Base-by-base conservation (phyloP, 73 alveolate genomes). In the Symbiodinium natans region DNA sequence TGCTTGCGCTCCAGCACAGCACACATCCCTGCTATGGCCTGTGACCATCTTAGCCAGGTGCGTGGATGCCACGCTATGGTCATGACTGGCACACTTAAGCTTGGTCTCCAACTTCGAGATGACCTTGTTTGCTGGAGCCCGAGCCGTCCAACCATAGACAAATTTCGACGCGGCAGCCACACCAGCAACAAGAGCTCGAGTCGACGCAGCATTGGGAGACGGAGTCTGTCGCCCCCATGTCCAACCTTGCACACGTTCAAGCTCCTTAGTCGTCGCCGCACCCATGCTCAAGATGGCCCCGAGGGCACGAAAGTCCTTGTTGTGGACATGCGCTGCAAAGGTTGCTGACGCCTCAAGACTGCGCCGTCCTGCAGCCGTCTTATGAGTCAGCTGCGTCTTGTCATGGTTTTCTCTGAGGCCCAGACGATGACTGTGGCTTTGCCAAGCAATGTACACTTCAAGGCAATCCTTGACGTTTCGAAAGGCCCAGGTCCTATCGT, bases 401-500 rank as follows among this genome's bases (percentile, higher is more conserved):
- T 7, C 74, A 2, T 41, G 17, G 34, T 83, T 83, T 42, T 83
- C 92, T 7, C 42, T 40, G 2, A 83, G n/a, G 27, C 92, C 92
- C 33, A 83, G 33, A 0, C 31, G 41, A 27, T 2, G 2, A 3
- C 75, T 41, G 25, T 83, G 92, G 31, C 2, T 29, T 41, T 11
- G 73, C 92, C 92, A 83, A 5, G 42, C 1, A 7, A 19, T 31
- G 42, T n/a, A 9, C 9, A 41, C 92, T 34, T 83, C 75, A 23
- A 27, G 15, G 23, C 48, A 27, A 1, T 40, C 41, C 4, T 38
- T 41, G 23, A 42, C 36, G 15, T 39, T 43, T 8, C 74, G 73
- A 29, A 75, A 42, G 21, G 75, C 48, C 92, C 92, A 83, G 11
- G 46, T 83, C 15, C 92, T 1, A 34, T 83, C 92, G 33, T 83